A percentile compares a stretch with the other conserved stretches of the same genome.
These are phyloP conservation scores for Ramalina peruviana DNA, from an alignment of 495 filamentous ascomycete genomes.

Conservation along the genomic window DNA sequence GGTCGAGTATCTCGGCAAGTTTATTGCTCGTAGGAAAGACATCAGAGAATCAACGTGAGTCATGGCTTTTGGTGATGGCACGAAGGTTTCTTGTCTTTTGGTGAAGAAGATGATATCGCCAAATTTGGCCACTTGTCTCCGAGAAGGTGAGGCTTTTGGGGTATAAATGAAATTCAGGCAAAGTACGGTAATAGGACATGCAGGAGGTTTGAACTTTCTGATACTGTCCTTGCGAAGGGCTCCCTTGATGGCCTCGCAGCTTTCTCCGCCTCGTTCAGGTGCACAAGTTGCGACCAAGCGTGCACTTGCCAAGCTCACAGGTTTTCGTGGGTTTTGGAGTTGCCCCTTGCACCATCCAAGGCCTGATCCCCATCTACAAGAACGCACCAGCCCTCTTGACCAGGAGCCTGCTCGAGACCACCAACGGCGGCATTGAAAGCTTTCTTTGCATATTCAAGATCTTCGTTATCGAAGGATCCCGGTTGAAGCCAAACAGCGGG, in stretches of 20 bases:
- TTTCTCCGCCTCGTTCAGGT: no score
- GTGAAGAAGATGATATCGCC: no score
- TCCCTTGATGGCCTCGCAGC: no score
- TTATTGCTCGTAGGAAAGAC: slow-evolving; percentile 37
- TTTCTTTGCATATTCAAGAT: slow-evolving; percentile 49
- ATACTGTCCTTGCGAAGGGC: no score
- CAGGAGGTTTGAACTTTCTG: no score
- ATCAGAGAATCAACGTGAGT: slow-evolving; percentile 10
- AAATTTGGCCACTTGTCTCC: no score
- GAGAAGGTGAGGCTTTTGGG: no score
- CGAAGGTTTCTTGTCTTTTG: background rate
- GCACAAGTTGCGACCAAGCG: no score
- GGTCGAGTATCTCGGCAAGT: slow-evolving; percentile 66
- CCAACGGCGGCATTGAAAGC: slow-evolving; percentile 61
- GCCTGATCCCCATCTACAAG: slow-evolving; percentile 75
- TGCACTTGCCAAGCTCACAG: background rate
- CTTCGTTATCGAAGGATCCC: slow-evolving; percentile 65
- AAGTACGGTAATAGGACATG: no score
- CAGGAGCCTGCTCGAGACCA: slow-evolving; percentile 40
- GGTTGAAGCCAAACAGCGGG: slow-evolving; percentile 85
- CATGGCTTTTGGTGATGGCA: background rate
- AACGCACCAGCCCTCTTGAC: slow-evolving; percentile 78
- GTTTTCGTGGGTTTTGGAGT: background rate
- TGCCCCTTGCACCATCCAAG: slow-evolving; percentile 42
- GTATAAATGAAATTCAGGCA: no score